A percentile compares a stretch with the other conserved stretches of the same genome.
These are phyloP conservation scores for Apophysomyces sp. DNA, from an alignment of 371 early-diverging fungal species.

Conservation along the genomic window DNA sequence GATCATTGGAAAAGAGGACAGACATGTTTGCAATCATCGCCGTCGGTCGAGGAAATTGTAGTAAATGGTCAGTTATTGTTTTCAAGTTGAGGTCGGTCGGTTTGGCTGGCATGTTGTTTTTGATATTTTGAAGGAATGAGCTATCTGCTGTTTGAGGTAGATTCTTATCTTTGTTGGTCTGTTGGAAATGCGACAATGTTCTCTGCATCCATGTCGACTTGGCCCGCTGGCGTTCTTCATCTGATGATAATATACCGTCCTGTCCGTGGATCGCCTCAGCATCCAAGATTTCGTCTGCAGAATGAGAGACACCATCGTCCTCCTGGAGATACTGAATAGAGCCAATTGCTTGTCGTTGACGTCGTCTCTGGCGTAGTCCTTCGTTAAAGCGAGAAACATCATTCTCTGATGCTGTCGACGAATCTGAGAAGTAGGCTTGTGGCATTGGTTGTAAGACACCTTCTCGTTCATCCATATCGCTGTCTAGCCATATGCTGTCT, in stretches of 20 bases:
- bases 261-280: constrained; percentile 16
- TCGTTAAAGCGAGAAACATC: background rate
- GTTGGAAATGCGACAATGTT: constrained; percentile 44
- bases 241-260: constrained; percentile 12
- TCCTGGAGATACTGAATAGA: constrained; percentile 30
- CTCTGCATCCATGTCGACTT: constrained; percentile 46
- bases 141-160: constrained; percentile 15
- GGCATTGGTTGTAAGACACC: background rate
- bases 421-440: constrained; percentile 23
- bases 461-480: constrained; percentile 15
- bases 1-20: constrained; percentile 20
- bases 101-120: constrained; percentile 42
- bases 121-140: constrained; percentile 39
- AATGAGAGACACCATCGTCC: constrained; percentile 13
- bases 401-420: constrained; percentile 14
- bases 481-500: constrained; percentile 25
- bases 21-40: constrained; percentile 42
- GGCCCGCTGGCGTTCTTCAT: constrained; percentile 14
- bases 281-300: constrained; percentile 17
- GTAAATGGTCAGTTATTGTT: constrained; percentile 36
- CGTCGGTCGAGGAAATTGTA: constrained; percentile 40
- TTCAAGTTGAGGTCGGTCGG: constrained; percentile 34
- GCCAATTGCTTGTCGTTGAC: constrained; percentile 5
- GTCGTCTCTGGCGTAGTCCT: constrained; percentile 26
- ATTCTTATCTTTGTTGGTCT: constrained; percentile 8